Percentiles rank a stretch among this genome's conserved stretches.
phyloP scores from a whole-genome alignment of 495 filamentous ascomycete species.

The Lophiotrema nucula region DNA sequence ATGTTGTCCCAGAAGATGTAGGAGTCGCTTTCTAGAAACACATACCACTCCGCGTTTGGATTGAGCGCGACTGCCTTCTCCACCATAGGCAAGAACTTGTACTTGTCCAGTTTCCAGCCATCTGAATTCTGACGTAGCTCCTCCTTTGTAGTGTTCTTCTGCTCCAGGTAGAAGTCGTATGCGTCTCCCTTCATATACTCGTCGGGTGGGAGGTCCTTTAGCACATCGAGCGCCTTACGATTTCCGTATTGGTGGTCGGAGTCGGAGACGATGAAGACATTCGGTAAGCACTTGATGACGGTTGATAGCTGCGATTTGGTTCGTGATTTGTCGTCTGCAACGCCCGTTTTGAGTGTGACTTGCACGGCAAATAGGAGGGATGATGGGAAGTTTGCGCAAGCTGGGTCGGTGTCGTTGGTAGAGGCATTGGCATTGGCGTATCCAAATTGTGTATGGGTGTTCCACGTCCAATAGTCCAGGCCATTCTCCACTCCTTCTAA shows the following conservation, averaged over 20 bases:
- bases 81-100: slow-evolving; percentile 66
- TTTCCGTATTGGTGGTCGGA: slow-evolving; percentile 2
- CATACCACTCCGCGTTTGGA: slow-evolving; percentile 58
- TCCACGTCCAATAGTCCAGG: slow-evolving; percentile 10
- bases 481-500: background rate
- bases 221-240: slow-evolving; percentile 2
- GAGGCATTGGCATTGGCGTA: background rate
- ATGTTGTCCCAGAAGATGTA: slow-evolving; percentile 64
- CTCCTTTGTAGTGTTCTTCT: background rate
- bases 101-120: slow-evolving; percentile 62
- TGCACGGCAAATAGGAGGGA: background rate
- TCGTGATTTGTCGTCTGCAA: slow-evolving; percentile 1
- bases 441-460: slow-evolving; percentile 2
- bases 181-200: slow-evolving; percentile 5
- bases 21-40: slow-evolving; percentile 66
- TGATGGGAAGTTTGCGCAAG: slow-evolving; percentile 1
- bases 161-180: slow-evolving; percentile 3
- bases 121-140: background rate
- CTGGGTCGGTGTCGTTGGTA: background rate
- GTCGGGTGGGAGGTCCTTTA: slow-evolving; percentile 1
- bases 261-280: slow-evolving; percentile 12
- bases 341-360: slow-evolving; percentile 4
- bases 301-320: slow-evolving; percentile 6
- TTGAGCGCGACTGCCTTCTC: slow-evolving; percentile 50
- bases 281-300: slow-evolving; percentile 12